Percentiles rank a stretch among this genome's conserved stretches.
Conservation (phyloP, 257 asterid species). For the Nicotiana obtusifolia region DNA sequence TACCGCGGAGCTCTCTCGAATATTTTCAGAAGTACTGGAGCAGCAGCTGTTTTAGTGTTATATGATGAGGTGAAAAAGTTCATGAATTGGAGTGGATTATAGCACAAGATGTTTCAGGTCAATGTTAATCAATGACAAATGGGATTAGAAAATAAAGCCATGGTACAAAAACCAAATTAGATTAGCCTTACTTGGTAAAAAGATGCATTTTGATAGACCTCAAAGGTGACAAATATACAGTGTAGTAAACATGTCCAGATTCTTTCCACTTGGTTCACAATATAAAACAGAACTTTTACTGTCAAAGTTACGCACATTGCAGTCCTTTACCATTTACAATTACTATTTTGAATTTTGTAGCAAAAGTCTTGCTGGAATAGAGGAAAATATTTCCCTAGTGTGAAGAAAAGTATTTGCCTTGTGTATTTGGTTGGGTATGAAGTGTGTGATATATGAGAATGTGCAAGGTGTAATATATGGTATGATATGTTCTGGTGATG, state of each 20-base stretch:
- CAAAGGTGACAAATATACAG: not conserved
- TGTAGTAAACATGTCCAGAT: slow-evolving; percentile 2
- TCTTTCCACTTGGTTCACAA: not conserved
- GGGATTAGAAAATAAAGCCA: not conserved
- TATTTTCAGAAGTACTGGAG: slow-evolving; percentile 89
- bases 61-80: slow-evolving; percentile 85
- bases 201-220: slow-evolving; percentile 5
- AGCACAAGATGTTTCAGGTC: slow-evolving; percentile 12
- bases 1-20: slow-evolving; percentile 94
- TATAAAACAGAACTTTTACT: not conserved
- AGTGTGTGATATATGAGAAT: not conserved
- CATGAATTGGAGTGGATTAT: slow-evolving; percentile 86
- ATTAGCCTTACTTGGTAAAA: slow-evolving; percentile 10
- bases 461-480: not conserved
- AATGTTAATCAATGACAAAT: not conserved
- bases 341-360: not conserved
- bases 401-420: not conserved
- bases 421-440: not conserved
- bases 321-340: not conserved
- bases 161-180: slow-evolving; percentile 21
- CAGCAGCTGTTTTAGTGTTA: slow-evolving; percentile 90
- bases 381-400: not conserved
- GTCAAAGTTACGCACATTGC: not conserved
- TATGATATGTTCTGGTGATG: not conserved
- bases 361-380: not conserved